phyloP scores from a whole-genome alignment of 108 stramenopile species.

The Stephanodiscus minutulus region DNA sequence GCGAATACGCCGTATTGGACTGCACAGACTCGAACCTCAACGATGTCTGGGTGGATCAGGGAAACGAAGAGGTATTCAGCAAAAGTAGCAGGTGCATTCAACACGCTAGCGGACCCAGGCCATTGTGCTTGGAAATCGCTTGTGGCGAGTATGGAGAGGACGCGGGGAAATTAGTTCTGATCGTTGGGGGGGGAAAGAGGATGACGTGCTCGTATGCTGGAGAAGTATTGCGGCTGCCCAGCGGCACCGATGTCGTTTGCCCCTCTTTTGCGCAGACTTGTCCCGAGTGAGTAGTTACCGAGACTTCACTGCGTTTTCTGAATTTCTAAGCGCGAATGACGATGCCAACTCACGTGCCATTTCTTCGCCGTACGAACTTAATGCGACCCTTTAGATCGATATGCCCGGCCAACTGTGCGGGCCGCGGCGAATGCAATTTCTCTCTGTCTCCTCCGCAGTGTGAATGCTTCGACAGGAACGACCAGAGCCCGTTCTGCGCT shows the following conservation, averaged over 20 bases:
- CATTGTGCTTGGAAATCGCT: constrained; percentile 28
- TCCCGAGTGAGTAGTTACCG: constrained; percentile 28
- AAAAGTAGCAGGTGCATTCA: constrained; percentile 34
- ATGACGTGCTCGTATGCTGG: constrained; percentile 35
- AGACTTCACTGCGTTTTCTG: not conserved
- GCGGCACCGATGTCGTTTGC: constrained; percentile 38
- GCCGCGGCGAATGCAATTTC: constrained; percentile 46
- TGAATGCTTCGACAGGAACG: constrained; percentile 44
- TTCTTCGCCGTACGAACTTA: not conserved
- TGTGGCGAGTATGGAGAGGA: constrained; percentile 33
- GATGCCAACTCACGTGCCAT: not conserved
- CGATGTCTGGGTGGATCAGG: constrained; percentile 19
- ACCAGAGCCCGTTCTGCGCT: constrained; percentile 30
- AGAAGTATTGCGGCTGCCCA: constrained; percentile 31
- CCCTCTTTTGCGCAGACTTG: constrained; percentile 40
- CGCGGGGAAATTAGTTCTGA: constrained; percentile 25
- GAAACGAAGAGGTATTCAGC: constrained; percentile 36
- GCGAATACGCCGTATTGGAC: constrained; percentile 24
- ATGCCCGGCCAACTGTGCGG: constrained; percentile 48
- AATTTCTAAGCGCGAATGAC: not conserved
- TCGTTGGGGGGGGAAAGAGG: constrained; percentile 13
- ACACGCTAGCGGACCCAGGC: constrained; percentile 25
- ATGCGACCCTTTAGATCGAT: constrained; percentile 13
- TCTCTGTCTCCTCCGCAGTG: constrained; percentile 42
- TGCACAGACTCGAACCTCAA: constrained; percentile 26